Evolutionary conservation across 2,329 filamentous ascomycete genomes (phyloP).

Genomic region (Dothideomycetes sp.): DNA sequence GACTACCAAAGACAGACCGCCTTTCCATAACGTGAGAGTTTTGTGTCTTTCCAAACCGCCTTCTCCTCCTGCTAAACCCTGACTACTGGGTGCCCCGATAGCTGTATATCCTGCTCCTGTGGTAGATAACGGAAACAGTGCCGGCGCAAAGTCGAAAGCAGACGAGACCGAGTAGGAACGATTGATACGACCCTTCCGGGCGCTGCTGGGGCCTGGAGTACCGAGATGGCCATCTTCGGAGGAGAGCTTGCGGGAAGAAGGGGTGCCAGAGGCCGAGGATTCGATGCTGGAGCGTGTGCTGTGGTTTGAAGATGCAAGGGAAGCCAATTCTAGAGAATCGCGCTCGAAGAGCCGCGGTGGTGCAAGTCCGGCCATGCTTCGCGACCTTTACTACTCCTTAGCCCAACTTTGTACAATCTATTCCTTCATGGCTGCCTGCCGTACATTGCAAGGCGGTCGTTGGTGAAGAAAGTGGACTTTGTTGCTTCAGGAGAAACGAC

Average conservation of each 20-base stretch:
- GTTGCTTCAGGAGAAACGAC: no score
- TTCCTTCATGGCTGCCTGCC: no score
- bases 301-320: slow-evolving; percentile 75
- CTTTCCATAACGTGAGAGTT: slow-evolving; percentile 89
- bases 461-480: no score
- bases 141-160: slow-evolving; percentile 90
- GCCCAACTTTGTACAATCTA: no score
- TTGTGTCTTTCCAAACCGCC: slow-evolving; percentile 91
- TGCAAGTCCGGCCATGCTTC: slow-evolving; percentile 10
- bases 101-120: slow-evolving; percentile 66
- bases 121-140: slow-evolving; percentile 87
- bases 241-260: slow-evolving; percentile 85
- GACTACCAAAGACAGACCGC: slow-evolving; percentile 80
- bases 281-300: slow-evolving; percentile 56
- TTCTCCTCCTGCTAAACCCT: slow-evolving; percentile 49
- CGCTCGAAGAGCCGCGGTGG: slow-evolving; percentile 36
- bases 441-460: no score
- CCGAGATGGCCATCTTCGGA: slow-evolving; percentile 73
- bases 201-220: slow-evolving; percentile 26
- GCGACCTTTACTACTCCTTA: no score
- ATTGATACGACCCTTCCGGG: slow-evolving; percentile 22
- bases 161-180: slow-evolving; percentile 86
- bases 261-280: slow-evolving; percentile 73
- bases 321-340: slow-evolving; percentile 93
- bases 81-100: slow-evolving; percentile 63